phyloP scores from a whole-genome alignment of 495 filamentous ascomycete genomes.

The Patellaria atrata region DNA sequence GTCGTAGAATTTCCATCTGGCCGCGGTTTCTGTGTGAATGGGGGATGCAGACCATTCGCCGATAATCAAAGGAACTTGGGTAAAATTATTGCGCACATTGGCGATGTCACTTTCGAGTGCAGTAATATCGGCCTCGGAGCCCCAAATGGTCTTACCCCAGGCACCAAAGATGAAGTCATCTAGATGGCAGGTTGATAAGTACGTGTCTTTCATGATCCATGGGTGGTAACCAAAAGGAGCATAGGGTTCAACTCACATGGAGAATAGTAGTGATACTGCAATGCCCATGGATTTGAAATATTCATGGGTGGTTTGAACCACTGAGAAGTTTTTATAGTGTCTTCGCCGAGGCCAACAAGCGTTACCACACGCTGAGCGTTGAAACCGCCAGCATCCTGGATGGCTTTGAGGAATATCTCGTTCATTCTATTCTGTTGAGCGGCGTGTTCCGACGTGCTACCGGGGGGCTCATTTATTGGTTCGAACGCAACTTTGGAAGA shows the following conservation, averaged over 20 bases:
- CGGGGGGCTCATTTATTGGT: conserved; percentile 45
- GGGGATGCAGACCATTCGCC: conserved; percentile 44
- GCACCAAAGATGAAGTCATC: conserved; percentile 39
- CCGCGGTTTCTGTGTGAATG: conserved; percentile 36
- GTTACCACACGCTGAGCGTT: conserved; percentile 44
- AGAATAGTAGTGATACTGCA: conserved; percentile 51
- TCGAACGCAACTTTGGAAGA: conserved; percentile 43
- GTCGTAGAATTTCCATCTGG: conserved; percentile 45
- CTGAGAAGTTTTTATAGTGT: conserved; percentile 37
- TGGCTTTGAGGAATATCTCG: conserved; percentile 40
- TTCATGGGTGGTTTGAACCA: conserved; percentile 38
- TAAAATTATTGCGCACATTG: conserved; percentile 38
- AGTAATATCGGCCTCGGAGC: conserved; percentile 38
- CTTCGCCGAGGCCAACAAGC: conserved; percentile 36
- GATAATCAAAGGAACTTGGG: conserved; percentile 38
- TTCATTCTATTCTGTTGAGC: conserved; percentile 41
- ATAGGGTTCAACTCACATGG: conserved; percentile 35
- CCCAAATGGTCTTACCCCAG: conserved; percentile 49
- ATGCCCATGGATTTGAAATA: conserved; percentile 42
- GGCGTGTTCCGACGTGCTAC: conserved; percentile 35
- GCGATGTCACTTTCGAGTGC: conserved; percentile 36
- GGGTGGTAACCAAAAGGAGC: conserved; percentile 16
- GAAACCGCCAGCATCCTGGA: conserved; percentile 40
- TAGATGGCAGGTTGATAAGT: conserved; percentile 2
- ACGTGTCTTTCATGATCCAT: conserved; percentile 11